Evolutionary conservation across 2,329 filamentous ascomycete genomes (phyloP), one percentile per base, ranked within the genome.

Genomic region (Paecilomyces formosus): DNA sequence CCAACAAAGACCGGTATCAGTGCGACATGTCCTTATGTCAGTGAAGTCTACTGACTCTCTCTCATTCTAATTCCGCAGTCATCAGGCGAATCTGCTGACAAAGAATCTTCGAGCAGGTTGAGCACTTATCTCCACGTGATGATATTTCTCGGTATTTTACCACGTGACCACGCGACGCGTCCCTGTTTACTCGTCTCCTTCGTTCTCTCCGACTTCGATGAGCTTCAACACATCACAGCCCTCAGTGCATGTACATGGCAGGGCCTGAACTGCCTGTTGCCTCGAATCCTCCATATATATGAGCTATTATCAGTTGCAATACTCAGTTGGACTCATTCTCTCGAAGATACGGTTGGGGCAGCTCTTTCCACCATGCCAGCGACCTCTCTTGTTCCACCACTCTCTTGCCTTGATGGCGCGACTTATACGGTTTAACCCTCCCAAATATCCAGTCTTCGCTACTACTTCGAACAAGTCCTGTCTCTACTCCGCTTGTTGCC

Each of bases 401-500:
- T 73, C 70, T 77, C 72, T 76, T 70, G 70, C 72, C 71, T 65
- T 61, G 24, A 60, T 59, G 63, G 72, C 67, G 65, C 59, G 54
- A 33, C 57, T 65, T 75, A 79, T 81, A 88, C 89, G 88, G 82
- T 78, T 79, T 64, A 85, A 85, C 88, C 87, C 87, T 85, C 88
- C 83, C 80, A 91, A 90, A 91, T 84, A 83, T 87, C 87, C 89
- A 85, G 82, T 79, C 79, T 80, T 80, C 79, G 78, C 88, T 86
- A 87, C 88, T 67, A 73, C 71, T 78, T 76, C 70, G 68, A 63
- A 70, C 73, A 73, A 68, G 68, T 71, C 73, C 71, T 70, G 66
- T 66, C 70, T 70, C 64, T 59, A 62, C 55, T 58, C 54, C 57
- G 58, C 61, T 61, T 61, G 35, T 49, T 66, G 64, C 63, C 64